phyloP scores from a whole-genome alignment of 208 protist genomes.

The Acanthamoeba rhysodes region DNA sequence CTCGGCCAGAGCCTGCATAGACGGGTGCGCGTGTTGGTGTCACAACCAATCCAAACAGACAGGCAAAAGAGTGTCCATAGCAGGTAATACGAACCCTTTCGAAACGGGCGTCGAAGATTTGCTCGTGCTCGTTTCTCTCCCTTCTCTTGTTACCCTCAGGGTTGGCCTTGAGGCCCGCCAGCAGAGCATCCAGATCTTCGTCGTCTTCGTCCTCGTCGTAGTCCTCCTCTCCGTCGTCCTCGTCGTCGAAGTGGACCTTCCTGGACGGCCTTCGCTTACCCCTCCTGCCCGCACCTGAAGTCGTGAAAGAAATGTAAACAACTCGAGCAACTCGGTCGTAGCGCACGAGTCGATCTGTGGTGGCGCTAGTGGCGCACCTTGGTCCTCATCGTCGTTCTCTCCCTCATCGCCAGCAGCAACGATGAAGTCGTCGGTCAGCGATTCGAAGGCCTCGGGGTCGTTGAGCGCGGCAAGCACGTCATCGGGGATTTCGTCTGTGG shows the following conservation, averaged over 20 bases:
- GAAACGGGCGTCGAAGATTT: conserved; percentile 68
- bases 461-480: conserved; percentile 45
- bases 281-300: neutral
- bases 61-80: neutral
- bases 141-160: conserved; percentile 1
- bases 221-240: conserved; percentile 8
- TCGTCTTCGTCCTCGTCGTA: conserved; percentile 14
- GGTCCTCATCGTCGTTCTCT: neutral
- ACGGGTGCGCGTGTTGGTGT: neutral
- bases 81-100: conserved; percentile 18
- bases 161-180: conserved; percentile 32
- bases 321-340: neutral
- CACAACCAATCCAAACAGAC: neutral
- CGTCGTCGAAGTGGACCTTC: conserved; percentile 8
- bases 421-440: conserved; percentile 65
- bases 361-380: neutral
- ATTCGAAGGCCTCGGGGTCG: conserved; percentile 54
- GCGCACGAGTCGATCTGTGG: neutral
- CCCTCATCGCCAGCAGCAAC: neutral
- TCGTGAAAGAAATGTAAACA: neutral
- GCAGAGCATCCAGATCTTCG: conserved; percentile 31
- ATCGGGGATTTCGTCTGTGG: neutral
- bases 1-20: conserved; percentile 30
- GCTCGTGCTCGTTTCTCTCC: conserved; percentile 20
- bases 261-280: neutral